Base-by-base conservation (phyloP, 2,329 filamentous ascomycete genomes). In the Hypoxylon sp. region DNA sequence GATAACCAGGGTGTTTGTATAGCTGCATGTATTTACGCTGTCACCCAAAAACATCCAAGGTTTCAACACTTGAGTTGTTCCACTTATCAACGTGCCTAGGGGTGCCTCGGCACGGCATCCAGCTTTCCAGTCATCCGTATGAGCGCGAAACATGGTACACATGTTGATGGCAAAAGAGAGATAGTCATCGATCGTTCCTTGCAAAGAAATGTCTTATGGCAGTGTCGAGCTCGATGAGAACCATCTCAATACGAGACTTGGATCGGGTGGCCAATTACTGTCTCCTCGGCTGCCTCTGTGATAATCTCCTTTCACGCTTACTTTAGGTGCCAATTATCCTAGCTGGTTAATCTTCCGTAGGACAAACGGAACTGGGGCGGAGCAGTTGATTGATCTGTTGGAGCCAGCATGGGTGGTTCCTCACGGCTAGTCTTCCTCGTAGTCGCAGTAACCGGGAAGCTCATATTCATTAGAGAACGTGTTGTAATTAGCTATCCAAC, bases 311-410 rank as follows among this genome's bases (percentile, higher is more conserved):
- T 61, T 58, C 44, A 24, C 42, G 24, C n/a, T 59, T 39, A 47
- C 27, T 51, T 63, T 39, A 17, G 35, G 46, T 50, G 48, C 46
- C 29, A 65, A 63, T 54, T 48, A 54, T 51, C 60, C 56, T 51
- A 47, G 53, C 32, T 32, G n/a, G 46, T 17, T 58, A 62, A 53
- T 56, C 48, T 68, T 63, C 62, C 68, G 65, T 46, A 62, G 51
- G 65, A 59, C 54, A 62, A 66, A 68, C 51, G 65, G 65, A 63
- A 48, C 54, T 56, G 61, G 61, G 61, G 62, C 65, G 68, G 65
- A 68, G 68, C 50, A 62, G 35, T 52, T 61, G 58, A 63, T 54
- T 62, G 46, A 63, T 53, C 58, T 52, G 63, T 61, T 66, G 48
- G 62, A 51, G 53, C 56, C 39, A 52, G 65, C 53, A 65, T 47